Evolutionary conservation across 2,329 filamentous ascomycete genomes (phyloP).

Genomic region (Didymella arachidicola): DNA sequence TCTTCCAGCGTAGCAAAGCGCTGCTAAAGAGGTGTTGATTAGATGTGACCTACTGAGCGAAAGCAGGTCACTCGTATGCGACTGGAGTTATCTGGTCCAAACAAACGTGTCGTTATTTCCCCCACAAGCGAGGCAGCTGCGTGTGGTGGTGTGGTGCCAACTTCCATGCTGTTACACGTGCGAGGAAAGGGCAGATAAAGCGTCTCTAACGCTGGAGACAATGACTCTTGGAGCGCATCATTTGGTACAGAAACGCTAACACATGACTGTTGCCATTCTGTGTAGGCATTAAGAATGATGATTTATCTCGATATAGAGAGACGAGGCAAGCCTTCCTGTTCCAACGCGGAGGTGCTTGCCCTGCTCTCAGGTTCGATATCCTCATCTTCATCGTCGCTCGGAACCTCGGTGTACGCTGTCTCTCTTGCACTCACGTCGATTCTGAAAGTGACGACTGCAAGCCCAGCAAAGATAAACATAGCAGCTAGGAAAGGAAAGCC

Average conservation of each 20-base stretch:
- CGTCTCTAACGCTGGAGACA: too few species aligned
- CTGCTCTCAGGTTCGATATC: conserved; percentile 17
- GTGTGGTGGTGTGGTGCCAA: background rate
- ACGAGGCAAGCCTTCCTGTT: conserved; percentile 12
- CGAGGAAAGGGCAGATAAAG: background rate
- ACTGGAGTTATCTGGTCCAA: background rate
- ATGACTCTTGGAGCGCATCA: too few species aligned
- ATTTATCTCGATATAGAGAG: conserved; percentile 16
- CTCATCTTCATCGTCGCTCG: conserved; percentile 25
- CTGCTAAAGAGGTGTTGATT: conserved; percentile 32
- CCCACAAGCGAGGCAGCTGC: background rate
- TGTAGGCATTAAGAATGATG: background rate
- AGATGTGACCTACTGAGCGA: conserved; percentile 25
- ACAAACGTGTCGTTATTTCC: background rate
- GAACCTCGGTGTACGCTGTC: conserved; percentile 30
- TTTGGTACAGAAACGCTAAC: too few species aligned
- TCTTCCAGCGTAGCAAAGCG: conserved; percentile 32
- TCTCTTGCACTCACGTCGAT: conserved; percentile 39
- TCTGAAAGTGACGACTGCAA: conserved; percentile 39
- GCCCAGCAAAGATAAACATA: conserved; percentile 34
- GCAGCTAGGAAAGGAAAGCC: conserved; percentile 54
- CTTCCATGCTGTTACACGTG: background rate
- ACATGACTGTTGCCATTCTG: background rate
- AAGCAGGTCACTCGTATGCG: conserved; percentile 1
- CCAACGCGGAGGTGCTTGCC: conserved; percentile 24